Conservation (phyloP, 2,329 filamentous ascomycete species). For the Cladosporium sp. region DNA sequence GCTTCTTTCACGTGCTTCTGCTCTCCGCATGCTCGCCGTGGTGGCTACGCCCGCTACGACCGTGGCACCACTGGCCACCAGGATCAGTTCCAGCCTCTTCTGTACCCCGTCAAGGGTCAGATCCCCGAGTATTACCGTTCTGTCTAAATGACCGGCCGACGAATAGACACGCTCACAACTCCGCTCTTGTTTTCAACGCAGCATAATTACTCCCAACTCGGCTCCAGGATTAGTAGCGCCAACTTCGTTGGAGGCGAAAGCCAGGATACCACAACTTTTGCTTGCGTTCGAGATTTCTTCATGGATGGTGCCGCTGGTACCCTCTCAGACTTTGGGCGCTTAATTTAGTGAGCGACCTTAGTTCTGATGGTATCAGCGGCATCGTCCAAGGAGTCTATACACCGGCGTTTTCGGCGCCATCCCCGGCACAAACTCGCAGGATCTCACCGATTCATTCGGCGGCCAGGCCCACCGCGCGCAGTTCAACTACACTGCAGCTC, state of each 20-base stretch:
- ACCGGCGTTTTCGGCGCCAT: not conserved
- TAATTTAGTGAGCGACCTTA: not conserved
- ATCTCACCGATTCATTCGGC: not conserved
- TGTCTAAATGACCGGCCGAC: too few relatives aligned
- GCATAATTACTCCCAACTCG: not conserved
- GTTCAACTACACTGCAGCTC: not conserved
- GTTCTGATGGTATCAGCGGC: not conserved
- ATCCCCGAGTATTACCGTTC: not conserved
- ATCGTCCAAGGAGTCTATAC: not conserved
- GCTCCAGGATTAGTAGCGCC: not conserved
- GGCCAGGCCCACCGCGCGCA: not conserved
- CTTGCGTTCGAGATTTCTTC: not conserved
- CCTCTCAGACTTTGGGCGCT: not conserved
- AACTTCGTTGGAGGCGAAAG: not conserved
- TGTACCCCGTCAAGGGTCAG: not conserved
- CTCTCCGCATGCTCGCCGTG: not conserved
- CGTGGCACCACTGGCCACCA: constrained; percentile 63
- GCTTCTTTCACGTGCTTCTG: not conserved
- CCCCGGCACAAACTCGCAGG: not conserved
- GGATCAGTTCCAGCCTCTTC: not conserved
- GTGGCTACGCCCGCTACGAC: constrained; percentile 73
- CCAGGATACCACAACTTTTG: not conserved
- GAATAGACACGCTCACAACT: too few relatives aligned
- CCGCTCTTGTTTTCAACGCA: not conserved
- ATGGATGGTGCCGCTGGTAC: not conserved